These are phyloP conservation scores for Globisporangium iwayamae DNA, from an alignment of 352 stramenopile genomes.

Conservation along the genomic window DNA sequence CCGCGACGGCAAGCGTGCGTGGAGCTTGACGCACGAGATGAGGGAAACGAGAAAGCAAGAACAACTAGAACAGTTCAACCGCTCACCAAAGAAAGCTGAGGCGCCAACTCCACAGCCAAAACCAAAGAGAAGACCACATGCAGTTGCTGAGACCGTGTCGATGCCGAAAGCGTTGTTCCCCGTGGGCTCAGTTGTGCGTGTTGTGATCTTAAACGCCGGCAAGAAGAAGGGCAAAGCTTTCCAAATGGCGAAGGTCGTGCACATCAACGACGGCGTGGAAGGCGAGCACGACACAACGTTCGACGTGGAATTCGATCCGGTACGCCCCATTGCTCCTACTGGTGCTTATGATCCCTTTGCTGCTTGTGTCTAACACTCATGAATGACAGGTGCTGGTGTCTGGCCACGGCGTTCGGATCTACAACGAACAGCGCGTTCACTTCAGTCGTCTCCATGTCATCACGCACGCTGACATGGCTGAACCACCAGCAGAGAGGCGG, in stretches of 20 bases:
- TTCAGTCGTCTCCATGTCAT: conserved; percentile 18
- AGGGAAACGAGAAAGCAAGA: conserved; percentile 17
- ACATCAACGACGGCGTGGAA: conserved; percentile 23
- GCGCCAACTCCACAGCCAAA: not conserved
- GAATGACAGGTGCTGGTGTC: conserved; percentile 15
- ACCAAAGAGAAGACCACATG: not conserved
- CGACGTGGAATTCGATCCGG: conserved; percentile 44
- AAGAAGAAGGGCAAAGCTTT: conserved; percentile 14
- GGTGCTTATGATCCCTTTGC: too few relatives aligned
- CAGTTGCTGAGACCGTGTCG: conserved; percentile 21
- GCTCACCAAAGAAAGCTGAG: not conserved
- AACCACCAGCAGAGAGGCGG: conserved; percentile 16
- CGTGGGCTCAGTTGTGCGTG: conserved; percentile 33
- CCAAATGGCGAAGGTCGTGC: conserved; percentile 27
- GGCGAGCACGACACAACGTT: conserved; percentile 26
- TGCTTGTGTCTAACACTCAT: too few relatives aligned
- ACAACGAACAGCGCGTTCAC: conserved; percentile 22
- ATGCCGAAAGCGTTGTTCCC: conserved; percentile 39
- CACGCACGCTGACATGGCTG: conserved; percentile 5
- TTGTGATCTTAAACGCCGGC: conserved; percentile 19
- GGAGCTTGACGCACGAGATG: conserved; percentile 48
- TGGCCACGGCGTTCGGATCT: conserved; percentile 26
- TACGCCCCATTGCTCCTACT: conserved; percentile 13
- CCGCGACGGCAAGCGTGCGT: conserved; percentile 51
- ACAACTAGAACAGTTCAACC: not conserved